A percentile compares a stretch with the other conserved stretches of the same genome.
Evolutionary conservation across 2,329 filamentous ascomycete species (phyloP).

Genomic region (Ophiostoma sp.): DNA sequence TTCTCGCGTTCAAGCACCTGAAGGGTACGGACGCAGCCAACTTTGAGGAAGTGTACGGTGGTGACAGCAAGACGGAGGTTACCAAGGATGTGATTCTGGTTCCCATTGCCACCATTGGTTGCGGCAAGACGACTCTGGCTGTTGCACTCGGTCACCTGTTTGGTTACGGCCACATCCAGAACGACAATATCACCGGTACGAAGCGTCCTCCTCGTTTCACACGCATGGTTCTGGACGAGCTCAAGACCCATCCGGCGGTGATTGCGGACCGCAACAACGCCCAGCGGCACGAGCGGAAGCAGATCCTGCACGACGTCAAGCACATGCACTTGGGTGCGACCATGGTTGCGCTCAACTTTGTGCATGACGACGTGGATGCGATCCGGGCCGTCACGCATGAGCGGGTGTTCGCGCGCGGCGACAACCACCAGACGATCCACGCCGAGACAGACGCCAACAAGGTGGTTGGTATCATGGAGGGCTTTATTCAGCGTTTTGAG

Average conservation of each 20-base stretch:
- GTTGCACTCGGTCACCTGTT: slow-evolving; percentile 81
- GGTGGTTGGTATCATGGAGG: slow-evolving; percentile 89
- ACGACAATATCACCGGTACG: slow-evolving; percentile 88
- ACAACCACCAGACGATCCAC: slow-evolving; percentile 98
- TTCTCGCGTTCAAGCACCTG: slow-evolving; percentile 77
- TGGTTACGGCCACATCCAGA: slow-evolving; percentile 89
- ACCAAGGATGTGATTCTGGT: slow-evolving; percentile 75
- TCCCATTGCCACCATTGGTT: slow-evolving; percentile 90
- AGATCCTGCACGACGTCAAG: slow-evolving; percentile 79
- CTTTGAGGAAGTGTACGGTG: slow-evolving; percentile 61
- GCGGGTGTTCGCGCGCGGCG: slow-evolving; percentile 79
- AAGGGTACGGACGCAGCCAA: slow-evolving; percentile 88
- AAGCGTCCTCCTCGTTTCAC: slow-evolving; percentile 77
- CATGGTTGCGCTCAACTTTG: slow-evolving; percentile 85
- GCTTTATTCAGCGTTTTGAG: slow-evolving; percentile 86
- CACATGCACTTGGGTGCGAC: slow-evolving; percentile 62
- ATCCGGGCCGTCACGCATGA: slow-evolving; percentile 74
- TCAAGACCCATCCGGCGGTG: slow-evolving; percentile 69
- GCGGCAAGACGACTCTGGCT: slow-evolving; percentile 92
- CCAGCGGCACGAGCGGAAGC: slow-evolving; percentile 79
- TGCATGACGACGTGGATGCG: slow-evolving; percentile 73
- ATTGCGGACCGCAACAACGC: slow-evolving; percentile 96
- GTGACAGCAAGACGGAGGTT: slow-evolving; percentile 54
- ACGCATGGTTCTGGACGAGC: slow-evolving; percentile 63
- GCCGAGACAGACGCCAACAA: slow-evolving; percentile 72